Evolutionary conservation across 179 eudicot genomes (phyloP).

Genomic region (Carnegiea gigantea): DNA sequence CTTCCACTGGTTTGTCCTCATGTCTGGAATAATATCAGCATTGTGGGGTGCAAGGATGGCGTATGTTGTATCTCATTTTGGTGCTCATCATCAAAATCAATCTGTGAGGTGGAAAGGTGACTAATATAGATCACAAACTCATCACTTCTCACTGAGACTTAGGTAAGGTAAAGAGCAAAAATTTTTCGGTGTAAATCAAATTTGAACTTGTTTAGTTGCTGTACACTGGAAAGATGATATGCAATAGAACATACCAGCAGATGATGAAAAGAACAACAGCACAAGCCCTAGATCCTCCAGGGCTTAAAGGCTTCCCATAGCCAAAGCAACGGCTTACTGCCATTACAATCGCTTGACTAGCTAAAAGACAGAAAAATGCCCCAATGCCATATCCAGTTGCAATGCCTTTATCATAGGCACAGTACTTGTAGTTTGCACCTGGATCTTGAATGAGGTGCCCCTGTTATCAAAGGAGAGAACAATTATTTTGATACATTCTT

Average conservation of each 20-base stretch:
- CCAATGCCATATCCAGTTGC: constrained; percentile 71
- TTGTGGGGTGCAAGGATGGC: no score
- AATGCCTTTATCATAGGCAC: constrained; percentile 72
- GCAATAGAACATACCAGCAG: constrained; percentile 57
- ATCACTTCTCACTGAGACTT: neutral
- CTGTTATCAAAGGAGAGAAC: constrained; percentile 29
- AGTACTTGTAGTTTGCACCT: constrained; percentile 44
- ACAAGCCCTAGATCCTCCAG: constrained; percentile 80
- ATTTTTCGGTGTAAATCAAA: neutral
- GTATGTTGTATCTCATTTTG: no score
- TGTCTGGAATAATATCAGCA: no score
- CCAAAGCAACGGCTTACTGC: constrained; percentile 79
- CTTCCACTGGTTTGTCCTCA: no score
- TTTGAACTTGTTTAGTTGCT: neutral
- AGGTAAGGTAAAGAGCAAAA: neutral
- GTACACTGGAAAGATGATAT: neutral
- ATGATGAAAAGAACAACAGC: constrained; percentile 67
- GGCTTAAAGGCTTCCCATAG: constrained; percentile 69
- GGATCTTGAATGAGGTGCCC: constrained; percentile 41
- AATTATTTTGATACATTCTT: neutral
- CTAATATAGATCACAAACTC: neutral
- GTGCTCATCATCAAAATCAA: no score
- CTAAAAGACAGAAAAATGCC: constrained; percentile 72
- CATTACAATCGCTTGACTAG: constrained; percentile 65
- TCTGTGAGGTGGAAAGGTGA: neutral